These are phyloP conservation scores for Hagleromyces aurorensis DNA, from an alignment of 805 yeast species.

Conservation along the genomic window DNA sequence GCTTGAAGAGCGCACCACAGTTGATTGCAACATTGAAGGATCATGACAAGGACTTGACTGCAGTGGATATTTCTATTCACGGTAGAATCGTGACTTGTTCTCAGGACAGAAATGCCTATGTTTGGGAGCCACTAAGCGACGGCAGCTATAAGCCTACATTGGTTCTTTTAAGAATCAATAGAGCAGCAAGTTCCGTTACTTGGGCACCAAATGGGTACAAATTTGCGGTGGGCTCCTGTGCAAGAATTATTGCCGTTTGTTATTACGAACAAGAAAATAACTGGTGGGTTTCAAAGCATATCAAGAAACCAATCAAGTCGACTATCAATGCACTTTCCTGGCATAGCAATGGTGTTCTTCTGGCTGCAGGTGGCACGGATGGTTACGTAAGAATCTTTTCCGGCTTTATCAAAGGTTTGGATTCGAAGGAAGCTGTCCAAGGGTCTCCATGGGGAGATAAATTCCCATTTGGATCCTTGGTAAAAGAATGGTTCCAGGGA, in stretches of 20 bases:
- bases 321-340: slow-evolving; percentile 78
- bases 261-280: slow-evolving; percentile 93
- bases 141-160: slow-evolving; percentile 74
- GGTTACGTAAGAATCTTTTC: slow-evolving; percentile 88
- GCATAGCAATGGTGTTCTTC: slow-evolving; percentile 87
- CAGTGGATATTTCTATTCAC: slow-evolving; percentile 81
- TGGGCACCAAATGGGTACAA: slow-evolving; percentile 96
- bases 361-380: slow-evolving; percentile 89
- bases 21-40: slow-evolving; percentile 62
- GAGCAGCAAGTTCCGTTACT: slow-evolving; percentile 89
- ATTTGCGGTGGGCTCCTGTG: slow-evolving; percentile 96
- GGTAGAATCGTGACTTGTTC: slow-evolving; percentile 95
- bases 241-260: slow-evolving; percentile 89
- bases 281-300: slow-evolving; percentile 99
- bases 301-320: slow-evolving; percentile 88
- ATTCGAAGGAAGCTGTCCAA: slow-evolving; percentile 41
- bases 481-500: slow-evolving; percentile 42
- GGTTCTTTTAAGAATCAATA: slow-evolving; percentile 82
- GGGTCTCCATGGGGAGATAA: slow-evolving; percentile 89
- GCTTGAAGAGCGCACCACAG: slow-evolving; percentile 42
- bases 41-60: slow-evolving; percentile 91
- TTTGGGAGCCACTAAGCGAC: slow-evolving; percentile 74
- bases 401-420: slow-evolving; percentile 82
- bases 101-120: slow-evolving; percentile 95
- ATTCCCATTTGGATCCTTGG: slow-evolving; percentile 83